Evolutionary conservation across 495 filamentous ascomycete genomes (phyloP), one percentile per base, ranked within the genome.

Genomic region (Hypoxylon rickii): DNA sequence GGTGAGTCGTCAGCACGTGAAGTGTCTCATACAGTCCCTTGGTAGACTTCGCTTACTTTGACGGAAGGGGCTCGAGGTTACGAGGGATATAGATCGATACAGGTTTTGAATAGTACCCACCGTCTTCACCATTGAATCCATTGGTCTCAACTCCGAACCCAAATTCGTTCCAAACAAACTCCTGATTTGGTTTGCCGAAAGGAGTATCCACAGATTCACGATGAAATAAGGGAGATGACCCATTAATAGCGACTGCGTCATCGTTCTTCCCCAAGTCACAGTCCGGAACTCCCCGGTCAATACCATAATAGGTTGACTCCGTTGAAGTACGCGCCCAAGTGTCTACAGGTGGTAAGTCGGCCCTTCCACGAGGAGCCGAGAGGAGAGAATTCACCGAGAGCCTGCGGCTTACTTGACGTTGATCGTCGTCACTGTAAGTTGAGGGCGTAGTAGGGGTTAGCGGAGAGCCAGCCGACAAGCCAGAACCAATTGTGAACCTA

Each of bases 251-350:
- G 41, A 76, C 73, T 21, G 55, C 58, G 53, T 92, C 89, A 55
- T 90, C 81, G 52, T 91, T 91, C 38, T 78, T 79, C 11, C 82
- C 82, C 2, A 86, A 58, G 65, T 92, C 89, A 12, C 79, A 65
- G 70, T 92, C 89, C 1, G 82, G 80, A 47, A 81, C 76, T 2
- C 89, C 89, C 19, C 80, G 76, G 62, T 92, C 89, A 44, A 86
- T 72, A 1, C 89, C 88, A 64, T 88, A 89, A 33, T 68, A 73
- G n/a, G 61, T 73, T 7, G 62, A 54, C 33, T 73, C 69, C 13
- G 65, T 53, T 31, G 66, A 64, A 13, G 47, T 7, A 22, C 68
- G 63, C 12, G 54, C 26, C 16, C 46, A 48, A 22, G 58, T 62
- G 29, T 63, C 57, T 55, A 68, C 61, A 37, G 64, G 49, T 21